phyloP scores from a whole-genome alignment of 192 early-diverging fungal genomes.

The Podila epicladia region DNA sequence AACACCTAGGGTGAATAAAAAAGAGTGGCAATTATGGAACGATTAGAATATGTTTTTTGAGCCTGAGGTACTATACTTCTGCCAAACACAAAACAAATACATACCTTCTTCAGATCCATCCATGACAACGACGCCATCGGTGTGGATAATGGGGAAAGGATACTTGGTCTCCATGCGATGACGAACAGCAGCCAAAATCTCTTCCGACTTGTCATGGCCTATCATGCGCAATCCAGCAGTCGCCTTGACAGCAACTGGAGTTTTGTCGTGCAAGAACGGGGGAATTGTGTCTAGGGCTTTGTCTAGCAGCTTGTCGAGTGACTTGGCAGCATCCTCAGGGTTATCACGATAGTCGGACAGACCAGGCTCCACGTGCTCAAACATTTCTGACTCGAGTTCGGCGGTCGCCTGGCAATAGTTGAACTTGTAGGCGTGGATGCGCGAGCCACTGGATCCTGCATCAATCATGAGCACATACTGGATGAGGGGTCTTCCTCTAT shows the following conservation, averaged over 20 bases:
- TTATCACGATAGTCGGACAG: conserved; percentile 78
- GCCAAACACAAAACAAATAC: background rate
- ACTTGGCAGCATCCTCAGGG: conserved; percentile 80
- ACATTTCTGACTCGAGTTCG: conserved; percentile 90
- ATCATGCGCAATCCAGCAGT: conserved; percentile 93
- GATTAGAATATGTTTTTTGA: background rate
- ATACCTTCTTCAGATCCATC: conserved; percentile 94
- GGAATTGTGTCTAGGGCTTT: conserved; percentile 82
- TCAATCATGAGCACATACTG: conserved; percentile 97
- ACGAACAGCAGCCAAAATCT: conserved; percentile 80
- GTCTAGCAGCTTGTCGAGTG: conserved; percentile 82
- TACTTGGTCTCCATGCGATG: conserved; percentile 74
- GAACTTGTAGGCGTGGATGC: conserved; percentile 97
- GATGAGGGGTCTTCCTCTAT: conserved; percentile 75
- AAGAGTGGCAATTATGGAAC: background rate
- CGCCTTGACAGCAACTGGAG: conserved; percentile 94
- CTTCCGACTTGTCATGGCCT: conserved; percentile 72
- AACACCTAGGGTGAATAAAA: conserved; percentile 63
- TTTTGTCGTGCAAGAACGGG: conserved; percentile 73
- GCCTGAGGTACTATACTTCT: too few relatives aligned
- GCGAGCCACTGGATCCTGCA: conserved; percentile 96
- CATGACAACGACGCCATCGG: conserved; percentile 89
- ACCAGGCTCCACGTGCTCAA: conserved; percentile 86
- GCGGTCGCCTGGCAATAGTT: conserved; percentile 89
- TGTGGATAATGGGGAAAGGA: conserved; percentile 81